A percentile compares a stretch with the other conserved stretches of the same genome.
phyloP scores from a whole-genome alignment of 176 grass and related monocot genomes.

The Stipa capillata region DNA sequence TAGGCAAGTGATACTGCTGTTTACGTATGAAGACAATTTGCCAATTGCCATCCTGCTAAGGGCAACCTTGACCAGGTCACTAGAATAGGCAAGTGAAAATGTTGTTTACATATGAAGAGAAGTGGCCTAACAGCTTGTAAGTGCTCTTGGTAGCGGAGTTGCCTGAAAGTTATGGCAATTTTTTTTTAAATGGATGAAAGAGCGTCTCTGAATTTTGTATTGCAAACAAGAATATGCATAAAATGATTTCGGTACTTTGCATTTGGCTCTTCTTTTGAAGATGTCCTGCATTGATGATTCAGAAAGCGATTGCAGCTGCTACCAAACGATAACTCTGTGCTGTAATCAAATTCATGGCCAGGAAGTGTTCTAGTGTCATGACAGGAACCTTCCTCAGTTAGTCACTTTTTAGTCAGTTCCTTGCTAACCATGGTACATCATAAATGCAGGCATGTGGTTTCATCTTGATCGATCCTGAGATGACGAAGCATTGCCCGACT shows the following conservation, averaged over 20 bases:
- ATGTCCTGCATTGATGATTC: background rate
- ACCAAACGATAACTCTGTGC: background rate
- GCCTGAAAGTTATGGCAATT: background rate
- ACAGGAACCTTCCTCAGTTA: background rate
- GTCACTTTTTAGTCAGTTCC: background rate
- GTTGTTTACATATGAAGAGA: background rate
- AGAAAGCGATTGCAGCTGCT: conserved; percentile 3
- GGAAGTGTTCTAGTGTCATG: conserved; percentile 24
- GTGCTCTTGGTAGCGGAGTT: background rate
- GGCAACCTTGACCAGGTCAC: background rate
- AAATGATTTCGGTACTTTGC: background rate
- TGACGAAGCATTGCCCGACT: background rate
- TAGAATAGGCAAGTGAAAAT: background rate
- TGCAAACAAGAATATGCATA: background rate
- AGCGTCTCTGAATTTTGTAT: background rate
- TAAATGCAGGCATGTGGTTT: background rate
- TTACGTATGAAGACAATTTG: background rate
- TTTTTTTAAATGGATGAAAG: background rate
- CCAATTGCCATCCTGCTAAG: conserved; percentile 12
- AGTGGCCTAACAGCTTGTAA: background rate
- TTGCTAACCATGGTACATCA: conserved; percentile 10
- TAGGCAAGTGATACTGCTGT: conserved; percentile 1
- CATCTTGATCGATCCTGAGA: background rate
- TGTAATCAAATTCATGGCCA: conserved; percentile 23
- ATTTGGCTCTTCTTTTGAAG: background rate